Conservation (phyloP, 495 filamentous ascomycete species). For the Penicillium soppii region DNA sequence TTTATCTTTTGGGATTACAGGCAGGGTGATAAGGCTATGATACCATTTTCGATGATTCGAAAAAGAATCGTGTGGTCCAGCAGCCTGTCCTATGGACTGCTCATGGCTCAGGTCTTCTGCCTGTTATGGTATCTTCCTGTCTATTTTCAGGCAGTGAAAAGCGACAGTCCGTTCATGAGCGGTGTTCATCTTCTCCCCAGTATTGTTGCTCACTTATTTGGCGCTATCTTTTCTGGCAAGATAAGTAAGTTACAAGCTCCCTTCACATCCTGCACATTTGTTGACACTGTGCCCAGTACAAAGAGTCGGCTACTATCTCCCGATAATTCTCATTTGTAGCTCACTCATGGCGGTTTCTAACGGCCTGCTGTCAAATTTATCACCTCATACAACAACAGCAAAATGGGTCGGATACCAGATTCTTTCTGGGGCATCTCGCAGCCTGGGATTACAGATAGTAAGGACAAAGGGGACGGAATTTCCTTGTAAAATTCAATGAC, state of each 20-base stretch:
- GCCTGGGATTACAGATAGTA: too few species aligned
- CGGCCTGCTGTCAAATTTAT: conserved; percentile 52
- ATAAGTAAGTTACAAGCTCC: too few species aligned
- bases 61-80: conserved; percentile 32
- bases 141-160: conserved; percentile 41
- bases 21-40: conserved; percentile 51
- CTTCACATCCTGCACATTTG: too few species aligned
- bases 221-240: conserved; percentile 45
- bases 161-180: conserved; percentile 28
- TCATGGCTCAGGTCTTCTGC: too few species aligned
- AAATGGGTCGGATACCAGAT: conserved; percentile 60
- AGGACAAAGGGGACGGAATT: too few species aligned
- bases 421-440: too few species aligned
- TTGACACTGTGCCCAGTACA: conserved; percentile 16
- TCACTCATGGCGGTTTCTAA: conserved; percentile 25
- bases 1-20: conserved; percentile 48
- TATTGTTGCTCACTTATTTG: conserved; percentile 50
- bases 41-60: conserved; percentile 44
- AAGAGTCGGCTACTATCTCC: too few species aligned
- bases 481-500: too few species aligned
- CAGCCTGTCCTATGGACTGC: too few species aligned
- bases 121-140: conserved; percentile 40
- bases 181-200: conserved; percentile 41
- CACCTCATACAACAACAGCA: conserved; percentile 37
- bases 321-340: too few species aligned